phyloP scores from a whole-genome alignment of 805 yeast species.

The Lipomyces mesembrius region DNA sequence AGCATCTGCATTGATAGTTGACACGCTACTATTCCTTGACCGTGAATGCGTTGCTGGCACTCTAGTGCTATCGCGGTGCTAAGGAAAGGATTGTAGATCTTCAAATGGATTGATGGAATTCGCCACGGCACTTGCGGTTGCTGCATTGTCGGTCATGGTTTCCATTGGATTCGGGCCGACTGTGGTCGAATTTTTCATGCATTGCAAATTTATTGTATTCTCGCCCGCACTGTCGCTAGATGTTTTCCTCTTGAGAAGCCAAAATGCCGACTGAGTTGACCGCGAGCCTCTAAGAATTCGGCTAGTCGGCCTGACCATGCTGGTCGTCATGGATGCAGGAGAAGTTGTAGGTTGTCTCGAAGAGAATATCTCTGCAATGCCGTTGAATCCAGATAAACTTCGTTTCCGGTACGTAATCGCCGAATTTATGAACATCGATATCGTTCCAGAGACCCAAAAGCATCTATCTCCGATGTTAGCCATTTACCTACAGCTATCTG shows the following conservation, averaged over 20 bases:
- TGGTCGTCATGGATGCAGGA: not conserved
- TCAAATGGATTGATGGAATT: not conserved
- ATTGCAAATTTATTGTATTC: not conserved
- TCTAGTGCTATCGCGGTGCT: not conserved
- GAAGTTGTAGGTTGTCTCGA: not conserved
- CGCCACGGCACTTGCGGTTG: not conserved
- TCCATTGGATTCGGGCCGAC: not conserved
- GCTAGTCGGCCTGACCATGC: not conserved
- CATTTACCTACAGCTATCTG: not conserved
- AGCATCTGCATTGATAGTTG: not conserved
- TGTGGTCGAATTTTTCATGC: not conserved
- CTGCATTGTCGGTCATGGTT: not conserved
- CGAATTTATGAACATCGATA: constrained; percentile 29
- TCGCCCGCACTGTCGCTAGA: not conserved
- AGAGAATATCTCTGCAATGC: constrained; percentile 3
- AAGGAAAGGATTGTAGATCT: not conserved
- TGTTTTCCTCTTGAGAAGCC: not conserved
- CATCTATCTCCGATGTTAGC: constrained; percentile 11
- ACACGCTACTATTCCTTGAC: not conserved
- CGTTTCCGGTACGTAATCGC: constrained; percentile 27
- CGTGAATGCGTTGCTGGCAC: not conserved
- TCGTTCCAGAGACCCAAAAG: constrained; percentile 28
- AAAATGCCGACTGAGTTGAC: not conserved
- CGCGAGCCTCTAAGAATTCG: not conserved
- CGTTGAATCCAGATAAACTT: constrained; percentile 14